phyloP scores from a whole-genome alignment of 1,284 basidiomycete genomes.

The Cryptococcus floricola region DNA sequence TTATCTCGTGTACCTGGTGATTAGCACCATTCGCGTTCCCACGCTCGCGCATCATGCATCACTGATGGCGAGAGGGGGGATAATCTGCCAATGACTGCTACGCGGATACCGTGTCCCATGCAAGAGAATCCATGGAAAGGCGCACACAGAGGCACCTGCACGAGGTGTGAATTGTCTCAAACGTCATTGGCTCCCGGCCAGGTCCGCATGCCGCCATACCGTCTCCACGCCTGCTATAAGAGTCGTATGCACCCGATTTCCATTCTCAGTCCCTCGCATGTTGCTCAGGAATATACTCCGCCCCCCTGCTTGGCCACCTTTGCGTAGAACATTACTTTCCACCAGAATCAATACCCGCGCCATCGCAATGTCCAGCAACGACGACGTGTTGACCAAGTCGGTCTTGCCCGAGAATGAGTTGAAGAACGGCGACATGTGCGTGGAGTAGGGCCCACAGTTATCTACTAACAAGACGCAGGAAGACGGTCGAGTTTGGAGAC shows the following conservation, averaged over 20 bases:
- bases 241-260: no score
- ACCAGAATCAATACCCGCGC: background rate
- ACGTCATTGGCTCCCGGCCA: background rate
- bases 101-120: background rate
- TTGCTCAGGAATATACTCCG: no score
- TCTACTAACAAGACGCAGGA: conserved; percentile 20
- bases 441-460: background rate
- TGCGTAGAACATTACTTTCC: no score
- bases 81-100: no score
- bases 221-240: no score
- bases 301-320: no score
- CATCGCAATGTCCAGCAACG: conserved; percentile 2
- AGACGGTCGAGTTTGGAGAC: conserved; percentile 68
- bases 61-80: no score
- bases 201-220: no score
- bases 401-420: conserved; percentile 55
- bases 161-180: background rate
- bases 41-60: no score
- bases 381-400: conserved; percentile 19
- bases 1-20: no score
- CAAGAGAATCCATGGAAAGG: background rate
- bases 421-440: conserved; percentile 70
- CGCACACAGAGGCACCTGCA: background rate
- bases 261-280: no score
- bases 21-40: no score